Base-by-base conservation (phyloP, 345 rosid genomes). In the Triadica sebifera region DNA sequence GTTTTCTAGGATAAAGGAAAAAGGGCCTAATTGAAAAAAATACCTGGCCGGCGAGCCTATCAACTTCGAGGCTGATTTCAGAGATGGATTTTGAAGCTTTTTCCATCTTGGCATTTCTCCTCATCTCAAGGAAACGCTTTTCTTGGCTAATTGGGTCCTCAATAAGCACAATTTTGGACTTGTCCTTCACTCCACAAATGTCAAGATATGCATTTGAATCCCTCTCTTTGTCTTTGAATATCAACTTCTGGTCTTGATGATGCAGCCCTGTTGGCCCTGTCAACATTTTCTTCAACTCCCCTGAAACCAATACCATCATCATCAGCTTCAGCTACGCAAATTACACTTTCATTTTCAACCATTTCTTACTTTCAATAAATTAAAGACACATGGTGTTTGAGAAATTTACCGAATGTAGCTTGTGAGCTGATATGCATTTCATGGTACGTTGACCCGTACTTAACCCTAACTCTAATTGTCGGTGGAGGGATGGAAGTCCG, bases 241-340 rank as follows among this genome's bases (percentile, higher is more conserved):
- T 65, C 81, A 96, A 86, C 79, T 93, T 96, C 84, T 96, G 99
- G 72, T 96, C 99, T 81, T 90, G 87, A 77, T 89, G 97, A 79
- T 93, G 94, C 64, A 96, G 69, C 4, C 99, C 98, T 29, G 99
- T 96, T 63, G 91, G 89, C 74, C 90, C 98, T 24, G 87, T 66
- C 85, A 93, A 80, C 96, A 90, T 82, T 84, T 93, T 96, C 91
- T 93, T 96, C 87, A 96, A 75, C 84, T 96, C 99, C 83, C 98
- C 99, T 96, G 89, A 43, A 52, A 37, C 60, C 16, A 80, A 12
- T 29, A 29, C 56, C 53, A 8, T 6, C 22, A 10, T 17, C 34
- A 29, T 29, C 2, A 29, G 34, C 34, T 29, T 22, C 22, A 24
- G 12, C 55, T 37, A 4, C 29, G 9, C 45, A 17, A 17, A 10